Conservation (phyloP, 305 asterid genomes). For the Plantago rigida region DNA sequence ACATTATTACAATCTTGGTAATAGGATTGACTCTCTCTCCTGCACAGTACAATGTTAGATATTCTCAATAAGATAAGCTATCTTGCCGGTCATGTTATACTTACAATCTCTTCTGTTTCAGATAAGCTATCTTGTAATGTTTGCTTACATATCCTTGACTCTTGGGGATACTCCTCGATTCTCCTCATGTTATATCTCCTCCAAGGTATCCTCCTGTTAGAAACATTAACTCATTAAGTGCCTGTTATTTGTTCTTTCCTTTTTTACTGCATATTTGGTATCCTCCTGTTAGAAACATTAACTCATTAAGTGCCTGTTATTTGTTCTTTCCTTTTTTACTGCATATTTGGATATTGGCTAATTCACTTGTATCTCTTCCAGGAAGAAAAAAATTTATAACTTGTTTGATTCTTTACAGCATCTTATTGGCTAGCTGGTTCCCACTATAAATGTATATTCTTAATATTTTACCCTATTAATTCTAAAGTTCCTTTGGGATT, state of each 20-base stretch:
- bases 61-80: constrained; percentile 8
- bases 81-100: constrained; percentile 15
- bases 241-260: background rate
- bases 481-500: no score
- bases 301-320: constrained; percentile 1
- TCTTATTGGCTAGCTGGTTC: no score
- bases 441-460: no score
- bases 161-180: constrained; percentile 85
- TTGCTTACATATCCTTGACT: constrained; percentile 97
- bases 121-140: constrained; percentile 99
- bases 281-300: constrained; percentile 6
- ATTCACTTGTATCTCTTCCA: no score
- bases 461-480: no score
- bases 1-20: constrained; percentile 90
- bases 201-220: constrained; percentile 57
- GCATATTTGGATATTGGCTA: no score
- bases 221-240: constrained; percentile 14
- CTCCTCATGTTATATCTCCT: constrained; percentile 72
- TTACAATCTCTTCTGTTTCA: constrained; percentile 34
- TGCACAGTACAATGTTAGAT: constrained; percentile 1
- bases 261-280: constrained; percentile 36
- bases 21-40: constrained; percentile 23
- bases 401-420: no score
- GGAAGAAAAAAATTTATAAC: no score
- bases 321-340: background rate